Percentiles rank a stretch among this genome's conserved stretches.
These are phyloP conservation scores for Eugenia klotzschiana DNA, from an alignment of 441 rosid genomes.

Conservation along the genomic window DNA sequence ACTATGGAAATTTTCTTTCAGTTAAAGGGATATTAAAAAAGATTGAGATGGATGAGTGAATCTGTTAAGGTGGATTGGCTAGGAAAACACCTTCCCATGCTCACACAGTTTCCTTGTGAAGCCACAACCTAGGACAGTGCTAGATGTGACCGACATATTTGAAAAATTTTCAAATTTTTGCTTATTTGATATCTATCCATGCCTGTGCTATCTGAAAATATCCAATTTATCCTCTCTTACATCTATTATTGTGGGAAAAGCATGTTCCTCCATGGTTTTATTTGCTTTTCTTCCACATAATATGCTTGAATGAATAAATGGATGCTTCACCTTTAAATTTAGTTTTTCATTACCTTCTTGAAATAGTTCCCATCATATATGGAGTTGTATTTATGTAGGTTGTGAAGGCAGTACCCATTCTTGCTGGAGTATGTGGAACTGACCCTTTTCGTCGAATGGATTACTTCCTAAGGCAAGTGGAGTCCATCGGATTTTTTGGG, in stretches of 20 bases:
- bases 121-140: background rate
- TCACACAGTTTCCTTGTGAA: background rate
- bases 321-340: background rate
- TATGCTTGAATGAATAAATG: background rate
- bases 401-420: constrained; percentile 73
- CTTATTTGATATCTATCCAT: background rate
- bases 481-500: constrained; percentile 76
- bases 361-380: background rate
- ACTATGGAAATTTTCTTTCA: background rate
- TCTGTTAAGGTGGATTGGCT: background rate
- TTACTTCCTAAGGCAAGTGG: constrained; percentile 67
- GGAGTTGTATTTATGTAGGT: constrained; percentile 20
- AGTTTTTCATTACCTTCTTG: background rate
- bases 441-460: constrained; percentile 89
- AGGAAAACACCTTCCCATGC: background rate
- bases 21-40: background rate
- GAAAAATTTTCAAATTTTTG: background rate
- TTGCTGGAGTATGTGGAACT: constrained; percentile 91
- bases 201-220: background rate
- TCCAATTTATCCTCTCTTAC: background rate
- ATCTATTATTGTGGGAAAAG: background rate
- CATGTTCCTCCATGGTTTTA: background rate
- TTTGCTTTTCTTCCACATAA: background rate
- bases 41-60: background rate
- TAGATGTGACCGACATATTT: background rate